These are phyloP conservation scores for Euphorbia peplus DNA, from an alignment of 345 rosid genomes.

Conservation along the genomic window DNA sequence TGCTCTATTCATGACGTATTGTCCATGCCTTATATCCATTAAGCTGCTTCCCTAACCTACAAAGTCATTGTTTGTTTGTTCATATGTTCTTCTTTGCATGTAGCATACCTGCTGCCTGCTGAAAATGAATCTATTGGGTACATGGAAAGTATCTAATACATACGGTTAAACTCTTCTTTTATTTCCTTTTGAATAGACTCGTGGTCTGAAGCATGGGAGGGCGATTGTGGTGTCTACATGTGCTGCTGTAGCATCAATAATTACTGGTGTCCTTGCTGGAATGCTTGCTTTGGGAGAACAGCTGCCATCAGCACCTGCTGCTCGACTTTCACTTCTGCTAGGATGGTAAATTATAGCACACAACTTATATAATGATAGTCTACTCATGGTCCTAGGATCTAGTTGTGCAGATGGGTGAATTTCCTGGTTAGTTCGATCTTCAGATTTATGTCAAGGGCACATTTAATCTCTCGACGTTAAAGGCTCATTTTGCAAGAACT, in stretches of 20 bases:
- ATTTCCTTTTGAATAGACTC: conserved; percentile 52
- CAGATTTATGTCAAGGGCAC: too few species aligned
- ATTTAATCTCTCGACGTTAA: too few species aligned
- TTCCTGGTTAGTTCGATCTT: too few species aligned
- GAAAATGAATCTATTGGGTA: neutral
- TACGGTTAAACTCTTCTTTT: neutral
- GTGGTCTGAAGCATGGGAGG: conserved; percentile 91
- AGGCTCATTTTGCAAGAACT: neutral
- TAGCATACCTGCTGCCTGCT: neutral
- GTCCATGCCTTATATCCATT: neutral
- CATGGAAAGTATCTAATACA: neutral
- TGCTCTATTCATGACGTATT: neutral
- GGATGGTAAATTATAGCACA: conserved; percentile 60
- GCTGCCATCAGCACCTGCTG: conserved; percentile 75
- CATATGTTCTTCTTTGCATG: conserved; percentile 5
- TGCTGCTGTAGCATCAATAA: conserved; percentile 93
- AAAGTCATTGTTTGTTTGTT: neutral
- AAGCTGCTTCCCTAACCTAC: neutral
- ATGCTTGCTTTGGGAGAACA: conserved; percentile 88
- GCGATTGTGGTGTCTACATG: conserved; percentile 93
- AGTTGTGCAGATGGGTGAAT: too few species aligned
- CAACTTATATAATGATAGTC: neutral
- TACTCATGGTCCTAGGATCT: neutral
- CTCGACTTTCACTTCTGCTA: conserved; percentile 64
- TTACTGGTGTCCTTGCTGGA: conserved; percentile 95